Conservation (phyloP, 176 grass and related monocot genomes). For the Juncus inflexus region DNA sequence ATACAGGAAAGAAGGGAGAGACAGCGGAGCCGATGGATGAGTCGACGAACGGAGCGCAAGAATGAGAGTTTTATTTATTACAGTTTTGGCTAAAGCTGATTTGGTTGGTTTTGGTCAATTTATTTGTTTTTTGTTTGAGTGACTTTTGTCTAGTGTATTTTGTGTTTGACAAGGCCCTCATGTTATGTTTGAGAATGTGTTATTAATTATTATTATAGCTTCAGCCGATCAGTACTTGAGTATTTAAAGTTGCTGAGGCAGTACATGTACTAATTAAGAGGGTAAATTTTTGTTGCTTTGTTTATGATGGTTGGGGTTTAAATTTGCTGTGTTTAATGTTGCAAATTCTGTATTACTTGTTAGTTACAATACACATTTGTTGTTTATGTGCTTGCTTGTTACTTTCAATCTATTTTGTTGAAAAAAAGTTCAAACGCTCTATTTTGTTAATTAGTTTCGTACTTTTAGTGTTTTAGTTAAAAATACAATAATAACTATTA, state of each 20-base stretch:
- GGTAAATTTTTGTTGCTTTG: slow-evolving; percentile 5
- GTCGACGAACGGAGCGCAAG: slow-evolving; percentile 10
- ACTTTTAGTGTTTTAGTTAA: too few relatives aligned
- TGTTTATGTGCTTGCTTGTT: neutral
- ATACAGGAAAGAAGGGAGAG: slow-evolving; percentile 76
- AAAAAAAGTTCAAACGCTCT: too few relatives aligned
- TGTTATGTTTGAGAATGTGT: neutral
- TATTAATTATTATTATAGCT: slow-evolving; percentile 23
- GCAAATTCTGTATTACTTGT: too few relatives aligned
- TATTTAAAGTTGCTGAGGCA: slow-evolving; percentile 14
- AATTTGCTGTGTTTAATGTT: neutral
- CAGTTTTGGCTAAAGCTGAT: slow-evolving; percentile 23
- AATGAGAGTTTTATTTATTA: slow-evolving; percentile 29
- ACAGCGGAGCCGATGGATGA: slow-evolving; percentile 66
- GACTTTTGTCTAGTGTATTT: slow-evolving; percentile 26
- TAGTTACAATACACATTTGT: neutral
- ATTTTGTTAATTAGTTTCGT: too few relatives aligned
- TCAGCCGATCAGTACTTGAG: slow-evolving; percentile 9
- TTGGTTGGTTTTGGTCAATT: slow-evolving; percentile 29
- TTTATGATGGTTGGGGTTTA: slow-evolving; percentile 2
- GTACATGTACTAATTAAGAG: slow-evolving; percentile 21
- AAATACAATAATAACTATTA: too few relatives aligned
- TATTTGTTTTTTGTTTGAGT: neutral
- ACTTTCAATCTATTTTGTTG: neutral
- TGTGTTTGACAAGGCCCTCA: slow-evolving; percentile 5